Evolutionary conservation across 2,329 filamentous ascomycete genomes (phyloP), one percentile per base, ranked within the genome.

Genomic region (Fusarium sp.): DNA sequence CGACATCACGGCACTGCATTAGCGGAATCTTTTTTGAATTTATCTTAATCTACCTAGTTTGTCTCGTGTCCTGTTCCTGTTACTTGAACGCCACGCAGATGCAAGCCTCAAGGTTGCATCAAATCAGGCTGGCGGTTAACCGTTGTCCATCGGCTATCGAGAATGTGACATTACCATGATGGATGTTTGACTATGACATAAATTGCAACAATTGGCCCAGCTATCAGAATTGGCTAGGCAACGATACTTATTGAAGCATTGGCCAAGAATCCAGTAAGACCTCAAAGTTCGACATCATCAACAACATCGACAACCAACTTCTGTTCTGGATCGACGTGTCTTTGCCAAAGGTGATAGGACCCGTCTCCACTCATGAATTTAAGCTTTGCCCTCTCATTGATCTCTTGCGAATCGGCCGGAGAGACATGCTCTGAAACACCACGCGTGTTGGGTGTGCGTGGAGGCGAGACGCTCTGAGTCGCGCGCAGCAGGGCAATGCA

Each of bases 401-500:
- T 55, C 14, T 58, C 36, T 24, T 24, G 16, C 22, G 22, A 24
- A 59, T 31, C 27, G 46, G 44, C 53, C 49, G 49, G 33, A 69
- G 58, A 58, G 72, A 66, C 61, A 69, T 69, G 57, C 35, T 55
- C 61, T 73, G 71, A 73, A 73, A 73, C 71, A 72, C 60, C 57
- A 72, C 46, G 42, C 59, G 36, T 42, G 33, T 27, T 57, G 67
- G 14, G 56, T 59, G 49, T 71, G 69, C 27, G 61, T 61, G 61
- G 62, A 67, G 69, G 63, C 68, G 51, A 70, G 36, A 60, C 53
- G 49, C 60, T 65, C 71, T 63, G 71, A 74, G 71, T 69, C 68
- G 67, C 40, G 40, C 38, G 64, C 22, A 60, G 71, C 46, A 51
- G 27, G 57, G 27, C 57, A 61, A 53, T 29, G 31, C 66, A 49